A percentile compares a stretch with the other conserved stretches of the same genome.
Evolutionary conservation across 208 protist genomes (phyloP).

Genomic region (Wallacemonas sp.): DNA sequence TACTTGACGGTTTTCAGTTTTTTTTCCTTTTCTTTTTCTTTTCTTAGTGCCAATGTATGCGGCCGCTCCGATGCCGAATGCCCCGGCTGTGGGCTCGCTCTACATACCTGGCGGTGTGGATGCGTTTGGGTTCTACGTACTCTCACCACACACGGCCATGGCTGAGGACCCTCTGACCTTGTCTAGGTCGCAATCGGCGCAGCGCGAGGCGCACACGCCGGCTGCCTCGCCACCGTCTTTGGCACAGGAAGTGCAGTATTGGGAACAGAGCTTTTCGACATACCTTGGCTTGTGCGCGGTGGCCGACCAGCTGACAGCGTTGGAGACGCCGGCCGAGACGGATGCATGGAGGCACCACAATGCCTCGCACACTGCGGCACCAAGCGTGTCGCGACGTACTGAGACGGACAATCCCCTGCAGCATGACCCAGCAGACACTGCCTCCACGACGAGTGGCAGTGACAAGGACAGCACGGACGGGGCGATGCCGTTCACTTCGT

Average conservation of each 20-base stretch:
- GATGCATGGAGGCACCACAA: neutral
- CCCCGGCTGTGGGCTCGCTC: conserved; percentile 3
- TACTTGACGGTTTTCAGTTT: too few relatives aligned
- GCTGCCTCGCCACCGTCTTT: too few relatives aligned
- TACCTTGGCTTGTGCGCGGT: conserved; percentile 19
- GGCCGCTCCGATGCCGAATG: conserved; percentile 8
- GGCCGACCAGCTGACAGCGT: neutral
- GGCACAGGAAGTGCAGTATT: conserved; percentile 20
- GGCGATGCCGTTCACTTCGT: too few relatives aligned
- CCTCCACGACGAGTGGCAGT: too few relatives aligned
- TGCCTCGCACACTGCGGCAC: neutral
- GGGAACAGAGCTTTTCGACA: conserved; percentile 18
- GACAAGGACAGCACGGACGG: too few relatives aligned
- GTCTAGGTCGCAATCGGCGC: too few relatives aligned
- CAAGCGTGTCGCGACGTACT: neutral
- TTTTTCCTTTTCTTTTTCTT: conserved; percentile 1
- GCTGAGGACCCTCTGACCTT: conserved; percentile 3
- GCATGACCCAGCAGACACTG: too few relatives aligned
- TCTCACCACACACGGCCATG: neutral
- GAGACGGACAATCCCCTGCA: too few relatives aligned
- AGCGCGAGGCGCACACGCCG: too few relatives aligned
- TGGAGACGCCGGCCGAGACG: neutral
- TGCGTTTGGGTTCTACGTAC: conserved; percentile 20
- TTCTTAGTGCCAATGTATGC: conserved; percentile 6
- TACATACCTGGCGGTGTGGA: conserved; percentile 22